Evolutionary conservation across 495 filamentous ascomycete species (phyloP).

Genomic region (Neurospora intermedia): DNA sequence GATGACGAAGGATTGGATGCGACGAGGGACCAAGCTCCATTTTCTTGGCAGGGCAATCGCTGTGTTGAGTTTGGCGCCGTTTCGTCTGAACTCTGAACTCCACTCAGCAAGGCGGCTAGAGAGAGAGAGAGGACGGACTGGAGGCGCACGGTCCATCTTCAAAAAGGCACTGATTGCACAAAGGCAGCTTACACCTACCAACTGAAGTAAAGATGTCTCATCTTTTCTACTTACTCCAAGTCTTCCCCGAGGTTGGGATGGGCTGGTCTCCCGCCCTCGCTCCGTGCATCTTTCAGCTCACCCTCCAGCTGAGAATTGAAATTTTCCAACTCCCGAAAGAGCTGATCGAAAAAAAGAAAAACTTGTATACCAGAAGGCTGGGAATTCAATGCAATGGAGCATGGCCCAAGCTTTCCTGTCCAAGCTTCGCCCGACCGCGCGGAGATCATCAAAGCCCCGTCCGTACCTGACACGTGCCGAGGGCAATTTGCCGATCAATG

Average conservation of each 20-base stretch:
- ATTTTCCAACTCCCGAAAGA: neutral
- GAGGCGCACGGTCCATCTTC: neutral
- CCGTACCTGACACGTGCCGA: neutral
- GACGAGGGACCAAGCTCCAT: neutral
- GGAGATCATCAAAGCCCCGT: neutral
- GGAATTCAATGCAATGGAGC: neutral
- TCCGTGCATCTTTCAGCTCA: neutral
- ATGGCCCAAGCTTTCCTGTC: neutral
- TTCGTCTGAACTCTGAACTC: neutral
- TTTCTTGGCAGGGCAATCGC: constrained; percentile 6
- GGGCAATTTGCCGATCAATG: neutral
- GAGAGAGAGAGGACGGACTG: no score
- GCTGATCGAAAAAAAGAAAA: neutral
- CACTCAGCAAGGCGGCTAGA: neutral
- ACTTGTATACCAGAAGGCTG: neutral
- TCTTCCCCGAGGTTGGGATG: neutral
- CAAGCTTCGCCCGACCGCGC: neutral
- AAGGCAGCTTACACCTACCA: neutral
- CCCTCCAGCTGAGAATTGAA: neutral
- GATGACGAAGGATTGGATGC: constrained; percentile 3
- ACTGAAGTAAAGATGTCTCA: neutral
- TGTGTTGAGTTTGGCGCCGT: constrained; percentile 3
- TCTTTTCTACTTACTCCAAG: neutral
- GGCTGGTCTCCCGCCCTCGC: neutral
- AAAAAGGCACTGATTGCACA: neutral